Conservation (phyloP, 2,329 filamentous ascomycete genomes). For the Exophiala sideris region DNA sequence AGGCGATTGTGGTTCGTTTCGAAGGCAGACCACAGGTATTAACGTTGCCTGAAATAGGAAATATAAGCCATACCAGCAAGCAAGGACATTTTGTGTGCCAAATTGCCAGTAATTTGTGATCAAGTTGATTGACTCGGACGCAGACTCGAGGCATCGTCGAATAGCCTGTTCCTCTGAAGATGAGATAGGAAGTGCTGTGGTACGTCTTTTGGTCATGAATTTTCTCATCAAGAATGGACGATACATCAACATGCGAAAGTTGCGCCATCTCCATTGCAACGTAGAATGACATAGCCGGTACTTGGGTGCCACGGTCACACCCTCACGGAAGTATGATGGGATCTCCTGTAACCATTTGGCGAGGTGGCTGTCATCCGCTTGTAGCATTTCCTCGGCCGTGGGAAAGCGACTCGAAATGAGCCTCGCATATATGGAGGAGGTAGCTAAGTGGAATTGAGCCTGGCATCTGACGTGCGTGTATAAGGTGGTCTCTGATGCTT, state of each 20-base stretch:
- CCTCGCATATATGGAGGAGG: conserved; percentile 36
- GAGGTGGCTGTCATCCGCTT: conserved; percentile 35
- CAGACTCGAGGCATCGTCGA: conserved; percentile 33
- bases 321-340: conserved; percentile 5
- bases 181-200: background rate
- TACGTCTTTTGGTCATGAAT: conserved; percentile 4
- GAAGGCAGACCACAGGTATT: conserved; percentile 43
- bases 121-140: conserved; percentile 39
- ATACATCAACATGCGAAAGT: conserved; percentile 37
- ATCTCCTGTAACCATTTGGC: conserved; percentile 4
- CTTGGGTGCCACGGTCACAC: background rate
- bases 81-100: conserved; percentile 38
- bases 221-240: conserved; percentile 10
- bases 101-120: conserved; percentile 41
- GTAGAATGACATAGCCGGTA: background rate
- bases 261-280: conserved; percentile 44
- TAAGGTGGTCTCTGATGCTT: conserved; percentile 6
- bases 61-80: conserved; percentile 46
- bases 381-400: conserved; percentile 40
- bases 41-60: conserved; percentile 47
- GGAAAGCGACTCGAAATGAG: conserved; percentile 19
- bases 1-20: conserved; percentile 39
- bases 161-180: conserved; percentile 6
- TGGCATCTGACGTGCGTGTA: conserved; percentile 9
- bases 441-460: conserved; percentile 7